Conservation (phyloP, 768 basidiomycete genomes). For the Lactarius indigo region DNA sequence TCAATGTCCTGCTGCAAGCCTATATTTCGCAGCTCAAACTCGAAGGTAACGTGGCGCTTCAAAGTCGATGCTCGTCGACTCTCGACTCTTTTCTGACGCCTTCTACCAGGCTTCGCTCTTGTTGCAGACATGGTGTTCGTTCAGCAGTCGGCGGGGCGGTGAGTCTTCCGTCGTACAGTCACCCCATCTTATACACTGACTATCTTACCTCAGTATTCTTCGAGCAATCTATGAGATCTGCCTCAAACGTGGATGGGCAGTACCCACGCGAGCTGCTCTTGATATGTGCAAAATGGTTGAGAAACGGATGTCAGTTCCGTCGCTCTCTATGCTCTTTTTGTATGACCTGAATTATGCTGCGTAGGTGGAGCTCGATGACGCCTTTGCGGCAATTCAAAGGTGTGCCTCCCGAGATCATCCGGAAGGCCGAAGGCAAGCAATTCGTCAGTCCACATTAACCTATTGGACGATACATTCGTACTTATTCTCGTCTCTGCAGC, state of each 20-base stretch:
- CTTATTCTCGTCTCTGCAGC: conserved; percentile 41
- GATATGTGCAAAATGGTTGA: conserved; percentile 97
- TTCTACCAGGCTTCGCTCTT: conserved; percentile 65
- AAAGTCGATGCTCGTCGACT: background rate
- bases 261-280: conserved; percentile 85
- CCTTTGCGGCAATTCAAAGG: conserved; percentile 94
- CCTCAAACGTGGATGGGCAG: conserved; percentile 96
- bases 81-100: background rate
- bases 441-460: conserved; percentile 57
- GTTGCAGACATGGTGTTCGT: conserved; percentile 95
- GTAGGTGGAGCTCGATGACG: conserved; percentile 97
- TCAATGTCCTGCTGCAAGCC: conserved; percentile 92
- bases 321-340: background rate
- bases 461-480: background rate
- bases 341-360: background rate
- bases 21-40: conserved; percentile 94
- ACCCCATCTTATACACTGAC: conserved; percentile 10
- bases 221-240: conserved; percentile 98
- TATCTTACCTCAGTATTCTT: conserved; percentile 55
- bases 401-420: conserved; percentile 77
- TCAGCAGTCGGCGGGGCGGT: conserved; percentile 94
- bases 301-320: conserved; percentile 60
- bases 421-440: conserved; percentile 95
- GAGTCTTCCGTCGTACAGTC: conserved; percentile 24
- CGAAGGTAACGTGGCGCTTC: conserved; percentile 50